phyloP scores from a whole-genome alignment of 148 eudicot genomes.

The Chenopodium quinoa region DNA sequence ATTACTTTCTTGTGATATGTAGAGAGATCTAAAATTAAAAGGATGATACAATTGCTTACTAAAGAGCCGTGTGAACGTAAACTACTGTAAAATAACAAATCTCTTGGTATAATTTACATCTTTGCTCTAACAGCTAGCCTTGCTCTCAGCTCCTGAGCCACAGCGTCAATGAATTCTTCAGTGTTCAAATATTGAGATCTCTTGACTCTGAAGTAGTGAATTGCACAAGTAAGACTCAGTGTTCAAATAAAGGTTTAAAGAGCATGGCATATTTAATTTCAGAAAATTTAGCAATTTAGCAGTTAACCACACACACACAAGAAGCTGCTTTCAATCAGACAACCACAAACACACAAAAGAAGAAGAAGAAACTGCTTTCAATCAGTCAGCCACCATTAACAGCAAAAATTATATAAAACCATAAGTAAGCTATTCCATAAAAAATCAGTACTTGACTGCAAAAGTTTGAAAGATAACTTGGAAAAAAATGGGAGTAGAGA shows the following conservation, averaged over 20 bases:
- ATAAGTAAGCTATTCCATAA: background rate
- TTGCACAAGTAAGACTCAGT: background rate
- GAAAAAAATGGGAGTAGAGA: background rate
- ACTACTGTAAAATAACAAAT: background rate
- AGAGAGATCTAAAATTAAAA: background rate
- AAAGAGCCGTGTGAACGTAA: background rate
- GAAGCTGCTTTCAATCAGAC: background rate
- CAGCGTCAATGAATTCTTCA: conserved; percentile 88
- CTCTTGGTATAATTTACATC: background rate
- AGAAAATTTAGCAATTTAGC: background rate
- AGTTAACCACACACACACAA: background rate
- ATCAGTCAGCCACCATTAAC: too few relatives aligned
- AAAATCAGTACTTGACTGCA: background rate
- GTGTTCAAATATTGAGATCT: conserved; percentile 65
- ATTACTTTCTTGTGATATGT: background rate
- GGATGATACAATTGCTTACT: background rate
- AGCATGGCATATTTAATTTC: conserved; percentile 19
- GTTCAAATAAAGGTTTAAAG: background rate
- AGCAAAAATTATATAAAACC: background rate
- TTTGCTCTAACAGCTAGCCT: conserved; percentile 34
- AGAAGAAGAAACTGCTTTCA: too few relatives aligned
- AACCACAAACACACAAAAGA: background rate
- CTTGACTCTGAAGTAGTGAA: conserved; percentile 18
- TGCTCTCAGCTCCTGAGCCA: conserved; percentile 72
- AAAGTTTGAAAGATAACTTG: background rate